Conservation (phyloP, 2,329 filamentous ascomycete species). For the Chaetomiaceae sp. region DNA sequence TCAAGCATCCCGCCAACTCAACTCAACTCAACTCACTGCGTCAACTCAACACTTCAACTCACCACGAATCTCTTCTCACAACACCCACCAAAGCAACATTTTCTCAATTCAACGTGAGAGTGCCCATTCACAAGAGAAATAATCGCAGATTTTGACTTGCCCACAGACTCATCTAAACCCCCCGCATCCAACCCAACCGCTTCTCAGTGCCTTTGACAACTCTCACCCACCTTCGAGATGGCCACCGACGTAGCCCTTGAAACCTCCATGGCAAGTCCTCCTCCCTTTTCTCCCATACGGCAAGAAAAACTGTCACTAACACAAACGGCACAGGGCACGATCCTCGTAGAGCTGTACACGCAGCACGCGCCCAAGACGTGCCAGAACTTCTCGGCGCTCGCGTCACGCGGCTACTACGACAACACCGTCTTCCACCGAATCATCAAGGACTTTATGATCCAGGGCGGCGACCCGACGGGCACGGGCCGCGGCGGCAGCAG, state of each 20-base stretch:
- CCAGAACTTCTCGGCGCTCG: conserved; percentile 80
- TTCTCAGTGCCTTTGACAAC: too few species aligned
- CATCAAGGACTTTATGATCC: conserved; percentile 94
- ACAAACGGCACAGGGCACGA: conserved; percentile 57
- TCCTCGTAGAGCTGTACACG: conserved; percentile 86
- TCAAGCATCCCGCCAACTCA: too few species aligned
- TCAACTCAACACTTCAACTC: too few species aligned
- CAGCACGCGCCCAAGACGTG: conserved; percentile 84
- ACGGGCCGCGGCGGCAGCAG: conserved; percentile 83
- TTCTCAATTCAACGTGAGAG: too few species aligned
- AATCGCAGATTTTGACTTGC: too few species aligned
- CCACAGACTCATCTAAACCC: background rate
- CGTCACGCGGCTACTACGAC: conserved; percentile 82
- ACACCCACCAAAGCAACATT: too few species aligned
- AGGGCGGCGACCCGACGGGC: conserved; percentile 89
- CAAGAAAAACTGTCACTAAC: background rate
- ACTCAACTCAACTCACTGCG: too few species aligned
- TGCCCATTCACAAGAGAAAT: too few species aligned
- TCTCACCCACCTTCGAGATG: conserved; percentile 45
- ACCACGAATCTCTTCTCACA: too few species aligned
- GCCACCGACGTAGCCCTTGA: conserved; percentile 74
- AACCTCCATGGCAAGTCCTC: conserved; percentile 42
- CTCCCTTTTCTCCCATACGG: background rate
- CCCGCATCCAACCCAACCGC: background rate
- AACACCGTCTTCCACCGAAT: conserved; percentile 84